Conservation (phyloP, 2,329 filamentous ascomycete genomes). For the Sarocladiaceae sp. region DNA sequence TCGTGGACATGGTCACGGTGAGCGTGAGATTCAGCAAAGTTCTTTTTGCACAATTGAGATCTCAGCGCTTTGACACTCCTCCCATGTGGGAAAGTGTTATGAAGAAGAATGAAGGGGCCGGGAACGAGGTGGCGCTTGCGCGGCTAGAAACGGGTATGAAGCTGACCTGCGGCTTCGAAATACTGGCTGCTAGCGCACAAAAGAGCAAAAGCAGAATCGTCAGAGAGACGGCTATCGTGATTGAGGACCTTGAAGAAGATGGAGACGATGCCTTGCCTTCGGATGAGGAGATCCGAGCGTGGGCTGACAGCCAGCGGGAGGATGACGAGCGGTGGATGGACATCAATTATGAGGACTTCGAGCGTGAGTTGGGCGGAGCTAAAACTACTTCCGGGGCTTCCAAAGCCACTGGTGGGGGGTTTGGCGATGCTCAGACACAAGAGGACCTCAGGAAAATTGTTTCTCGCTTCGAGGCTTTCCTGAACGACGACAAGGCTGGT, state of each 20-base stretch:
- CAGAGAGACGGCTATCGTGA: slow-evolving; percentile 69
- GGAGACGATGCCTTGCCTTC: slow-evolving; percentile 64
- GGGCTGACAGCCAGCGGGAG: slow-evolving; percentile 58
- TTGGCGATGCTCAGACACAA: slow-evolving; percentile 65
- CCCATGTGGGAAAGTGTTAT: slow-evolving; percentile 35
- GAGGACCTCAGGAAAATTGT: slow-evolving; percentile 87
- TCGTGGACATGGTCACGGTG: slow-evolving; percentile 72
- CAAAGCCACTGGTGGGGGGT: slow-evolving; percentile 38
- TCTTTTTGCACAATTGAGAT: slow-evolving; percentile 84
- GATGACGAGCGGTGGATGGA: slow-evolving; percentile 91
- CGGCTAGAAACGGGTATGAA: slow-evolving; percentile 80
- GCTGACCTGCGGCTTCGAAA: slow-evolving; percentile 83
- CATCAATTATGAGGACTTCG: slow-evolving; percentile 86
- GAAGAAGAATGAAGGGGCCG: neutral
- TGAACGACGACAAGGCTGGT: slow-evolving; percentile 81
- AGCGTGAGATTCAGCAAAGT: slow-evolving; percentile 83
- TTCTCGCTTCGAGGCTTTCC: slow-evolving; percentile 84
- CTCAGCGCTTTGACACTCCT: slow-evolving; percentile 73
- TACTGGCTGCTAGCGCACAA: slow-evolving; percentile 66
- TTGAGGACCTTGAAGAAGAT: slow-evolving; percentile 72
- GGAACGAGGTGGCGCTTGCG: slow-evolving; percentile 18
- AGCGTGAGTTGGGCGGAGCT: slow-evolving; percentile 65
- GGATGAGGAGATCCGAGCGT: slow-evolving; percentile 66
- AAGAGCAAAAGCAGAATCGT: slow-evolving; percentile 65
- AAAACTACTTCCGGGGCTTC: slow-evolving; percentile 25